Evolutionary conservation across 805 yeast species (phyloP).

Genomic region (Clavispora santaluciae): DNA sequence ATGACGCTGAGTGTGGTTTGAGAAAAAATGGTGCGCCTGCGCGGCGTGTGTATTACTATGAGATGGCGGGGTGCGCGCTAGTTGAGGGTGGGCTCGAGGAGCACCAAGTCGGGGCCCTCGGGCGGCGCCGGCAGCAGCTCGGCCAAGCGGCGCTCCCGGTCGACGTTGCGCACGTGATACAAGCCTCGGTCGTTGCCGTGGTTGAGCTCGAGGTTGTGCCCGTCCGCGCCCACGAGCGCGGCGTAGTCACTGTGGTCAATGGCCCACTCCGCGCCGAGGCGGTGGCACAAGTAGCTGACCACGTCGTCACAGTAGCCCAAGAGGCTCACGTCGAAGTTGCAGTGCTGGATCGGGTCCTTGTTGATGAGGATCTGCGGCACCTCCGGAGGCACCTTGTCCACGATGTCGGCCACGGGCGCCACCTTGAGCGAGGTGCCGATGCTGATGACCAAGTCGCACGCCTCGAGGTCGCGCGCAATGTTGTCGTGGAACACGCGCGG

Average conservation of each 20-base stretch:
- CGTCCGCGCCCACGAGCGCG: constrained; percentile 10
- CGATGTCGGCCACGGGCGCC: constrained; percentile 86
- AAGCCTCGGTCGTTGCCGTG: constrained; percentile 5
- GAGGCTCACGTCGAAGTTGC: constrained; percentile 72
- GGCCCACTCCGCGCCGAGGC: constrained; percentile 29
- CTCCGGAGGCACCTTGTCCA: constrained; percentile 63
- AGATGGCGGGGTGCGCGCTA: not conserved
- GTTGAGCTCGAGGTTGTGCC: constrained; percentile 6
- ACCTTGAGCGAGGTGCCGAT: constrained; percentile 91
- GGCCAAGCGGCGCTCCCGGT: constrained; percentile 5
- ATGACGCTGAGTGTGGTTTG: not conserved
- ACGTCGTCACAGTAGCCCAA: constrained; percentile 83
- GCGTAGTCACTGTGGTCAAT: constrained; percentile 27
- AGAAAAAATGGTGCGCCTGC: not conserved
- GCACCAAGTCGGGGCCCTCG: constrained; percentile 13
- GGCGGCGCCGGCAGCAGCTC: not conserved
- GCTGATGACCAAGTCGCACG: constrained; percentile 76
- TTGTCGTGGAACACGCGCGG: constrained; percentile 64
- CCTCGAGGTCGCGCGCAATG: constrained; percentile 52
- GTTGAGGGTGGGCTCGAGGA: constrained; percentile 11
- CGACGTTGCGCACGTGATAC: constrained; percentile 4
- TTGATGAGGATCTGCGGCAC: constrained; percentile 81
- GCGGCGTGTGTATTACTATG: not conserved
- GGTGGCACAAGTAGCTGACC: constrained; percentile 50
- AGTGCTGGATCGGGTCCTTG: constrained; percentile 68